phyloP scores from a whole-genome alignment of 2,329 filamentous ascomycete species.

The Fusarium decemcellulare region DNA sequence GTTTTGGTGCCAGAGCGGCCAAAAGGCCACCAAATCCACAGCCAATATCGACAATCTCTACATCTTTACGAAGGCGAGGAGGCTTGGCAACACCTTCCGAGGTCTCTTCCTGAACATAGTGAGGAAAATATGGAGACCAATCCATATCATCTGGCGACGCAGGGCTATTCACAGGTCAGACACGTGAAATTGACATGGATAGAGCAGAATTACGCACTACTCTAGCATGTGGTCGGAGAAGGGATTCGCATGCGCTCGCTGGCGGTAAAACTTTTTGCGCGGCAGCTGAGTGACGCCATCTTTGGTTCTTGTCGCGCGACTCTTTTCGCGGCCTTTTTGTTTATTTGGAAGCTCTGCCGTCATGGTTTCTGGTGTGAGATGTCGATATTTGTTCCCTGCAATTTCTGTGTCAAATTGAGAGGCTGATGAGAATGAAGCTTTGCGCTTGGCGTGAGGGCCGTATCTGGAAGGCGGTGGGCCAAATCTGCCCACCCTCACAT shows the following conservation, averaged over 20 bases:
- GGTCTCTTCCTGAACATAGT: slow-evolving; percentile 68
- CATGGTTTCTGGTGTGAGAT: slow-evolving; percentile 27
- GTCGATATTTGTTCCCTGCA: slow-evolving; percentile 16
- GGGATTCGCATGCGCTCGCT: slow-evolving; percentile 96
- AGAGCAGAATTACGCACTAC: slow-evolving; percentile 72
- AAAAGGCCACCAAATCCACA: slow-evolving; percentile 96
- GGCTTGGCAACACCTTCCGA: slow-evolving; percentile 47
- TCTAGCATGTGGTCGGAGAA: slow-evolving; percentile 93
- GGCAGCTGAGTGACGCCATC: slow-evolving; percentile 76
- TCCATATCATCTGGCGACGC: slow-evolving; percentile 87
- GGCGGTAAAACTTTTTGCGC: slow-evolving; percentile 95
- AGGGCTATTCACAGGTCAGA: slow-evolving; percentile 70
- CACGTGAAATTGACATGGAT: not conserved
- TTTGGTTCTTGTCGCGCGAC: slow-evolving; percentile 69
- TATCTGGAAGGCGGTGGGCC: slow-evolving; percentile 47
- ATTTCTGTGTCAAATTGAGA: slow-evolving; percentile 32
- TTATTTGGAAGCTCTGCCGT: slow-evolving; percentile 63
- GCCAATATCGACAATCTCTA: slow-evolving; percentile 96
- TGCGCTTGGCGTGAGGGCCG: slow-evolving; percentile 28
- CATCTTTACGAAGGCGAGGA: slow-evolving; percentile 66
- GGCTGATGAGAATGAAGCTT: slow-evolving; percentile 26
- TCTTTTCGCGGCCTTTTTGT: slow-evolving; percentile 76
- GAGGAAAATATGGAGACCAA: slow-evolving; percentile 88
- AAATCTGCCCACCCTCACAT: slow-evolving; percentile 31
- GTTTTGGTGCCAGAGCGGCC: slow-evolving; percentile 84